Evolutionary conservation across 148 eudicot genomes (phyloP), one percentile per base, ranked within the genome.

Genomic region (Rheum nobile): DNA sequence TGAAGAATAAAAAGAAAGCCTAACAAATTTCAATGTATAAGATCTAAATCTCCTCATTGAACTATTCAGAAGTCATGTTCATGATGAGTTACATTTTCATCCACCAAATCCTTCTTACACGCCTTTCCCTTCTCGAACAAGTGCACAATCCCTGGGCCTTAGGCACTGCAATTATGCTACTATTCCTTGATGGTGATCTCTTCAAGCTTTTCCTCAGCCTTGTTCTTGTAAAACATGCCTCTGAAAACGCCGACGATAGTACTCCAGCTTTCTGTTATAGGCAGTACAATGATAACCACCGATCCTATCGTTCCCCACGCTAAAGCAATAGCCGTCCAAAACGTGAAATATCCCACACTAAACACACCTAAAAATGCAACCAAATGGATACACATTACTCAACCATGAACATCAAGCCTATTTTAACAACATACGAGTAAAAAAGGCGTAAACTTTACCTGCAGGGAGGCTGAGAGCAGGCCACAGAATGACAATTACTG

Each of bases 391-490:
- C n/a, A n/a, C n/a, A 16, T 50, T 50, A 50, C 24, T 50, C n/a
- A 50, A 21, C 8, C 59, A 52, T 52, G 28, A 21, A 6, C 9
- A 52, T n/a, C 21, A 52, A 52, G 1, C 59, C n/a, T n/a, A n/a
- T n/a, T n/a, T n/a, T n/a, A n/a, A n/a, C n/a, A n/a, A n/a, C n/a
- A n/a, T n/a, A n/a, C n/a, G n/a, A n/a, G n/a, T n/a, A n/a, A n/a
- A n/a, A n/a, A n/a, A n/a, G n/a, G n/a, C n/a, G n/a, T n/a, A n/a
- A n/a, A n/a, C n/a, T 35, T 72, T 87, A 88, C 98, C 87, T 77
- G 97, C 98, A 52, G 98, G 96, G 76, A 94, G 97, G 59, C 93
- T 88, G 41, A 94, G 90, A 67, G 80, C 70, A 76, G 98, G 98
- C 98, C 98, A 94, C 19, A 94, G 76, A 6, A 94, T 63, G 32